Conservation (phyloP, 768 basidiomycete genomes). For the Hortiboletus campestris region DNA sequence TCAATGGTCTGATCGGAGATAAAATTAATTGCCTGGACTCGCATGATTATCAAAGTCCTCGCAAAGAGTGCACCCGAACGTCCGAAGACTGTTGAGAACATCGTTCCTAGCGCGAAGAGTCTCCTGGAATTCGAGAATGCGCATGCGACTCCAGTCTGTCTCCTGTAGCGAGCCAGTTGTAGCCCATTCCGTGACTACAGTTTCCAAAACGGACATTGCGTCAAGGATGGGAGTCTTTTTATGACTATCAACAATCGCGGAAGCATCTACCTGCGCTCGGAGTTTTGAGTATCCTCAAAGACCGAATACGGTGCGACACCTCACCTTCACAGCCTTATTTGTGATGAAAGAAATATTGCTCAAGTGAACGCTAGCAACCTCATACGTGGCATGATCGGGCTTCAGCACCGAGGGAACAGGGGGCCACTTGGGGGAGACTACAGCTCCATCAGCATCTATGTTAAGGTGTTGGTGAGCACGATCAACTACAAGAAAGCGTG, state of each 20-base stretch:
- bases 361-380: slow-evolving; percentile 61
- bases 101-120: slow-evolving; percentile 57
- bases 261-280: slow-evolving; percentile 61
- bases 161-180: slow-evolving; percentile 55
- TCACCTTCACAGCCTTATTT: slow-evolving; percentile 77
- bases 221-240: slow-evolving; percentile 61
- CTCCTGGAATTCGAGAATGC: slow-evolving; percentile 92
- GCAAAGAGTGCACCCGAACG: slow-evolving; percentile 55
- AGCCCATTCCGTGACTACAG: slow-evolving; percentile 57
- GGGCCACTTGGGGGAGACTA: slow-evolving; percentile 79
- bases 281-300: neutral
- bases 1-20: slow-evolving; percentile 7
- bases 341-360: slow-evolving; percentile 78
- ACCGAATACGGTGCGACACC: slow-evolving; percentile 35
- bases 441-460: slow-evolving; percentile 56
- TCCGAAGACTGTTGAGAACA: slow-evolving; percentile 43
- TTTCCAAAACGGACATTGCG: slow-evolving; percentile 48
- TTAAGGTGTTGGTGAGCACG: neutral
- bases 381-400: slow-evolving; percentile 58
- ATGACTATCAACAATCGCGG: slow-evolving; percentile 64
- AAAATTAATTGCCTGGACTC: slow-evolving; percentile 31
- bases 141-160: slow-evolving; percentile 80
- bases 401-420: slow-evolving; percentile 47
- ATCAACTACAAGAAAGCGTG: neutral
- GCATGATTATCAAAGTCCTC: slow-evolving; percentile 74